Evolutionary conservation across 257 asterid genomes (phyloP).

Genomic region (Coffea canephora): DNA sequence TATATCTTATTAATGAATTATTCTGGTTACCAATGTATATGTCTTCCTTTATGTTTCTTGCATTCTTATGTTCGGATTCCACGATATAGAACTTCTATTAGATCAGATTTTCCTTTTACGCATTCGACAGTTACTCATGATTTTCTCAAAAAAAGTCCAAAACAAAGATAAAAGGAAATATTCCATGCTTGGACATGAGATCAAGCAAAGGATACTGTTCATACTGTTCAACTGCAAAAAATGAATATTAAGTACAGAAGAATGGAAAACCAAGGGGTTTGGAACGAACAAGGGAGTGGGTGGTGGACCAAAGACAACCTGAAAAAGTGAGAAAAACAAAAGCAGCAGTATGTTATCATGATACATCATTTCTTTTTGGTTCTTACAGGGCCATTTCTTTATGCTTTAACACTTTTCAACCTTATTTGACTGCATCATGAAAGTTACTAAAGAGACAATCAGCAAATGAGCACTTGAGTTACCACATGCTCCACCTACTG

Average conservation of each 20-base stretch:
- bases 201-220: neutral
- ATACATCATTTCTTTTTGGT: constrained; percentile 15
- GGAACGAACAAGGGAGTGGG: constrained; percentile 28
- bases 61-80: too few relatives aligned
- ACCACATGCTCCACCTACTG: neutral
- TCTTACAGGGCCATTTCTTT: neutral
- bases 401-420: constrained; percentile 28
- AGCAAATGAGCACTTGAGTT: neutral
- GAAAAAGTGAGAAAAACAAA: constrained; percentile 33
- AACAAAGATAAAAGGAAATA: neutral
- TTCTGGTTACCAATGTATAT: too few relatives aligned
- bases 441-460: neutral
- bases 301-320: constrained; percentile 42
- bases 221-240: neutral
- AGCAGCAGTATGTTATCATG: constrained; percentile 14
- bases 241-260: neutral
- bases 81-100: too few relatives aligned
- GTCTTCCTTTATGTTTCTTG: too few relatives aligned
- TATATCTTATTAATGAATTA: too few relatives aligned
- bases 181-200: neutral
- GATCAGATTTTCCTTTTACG: too few relatives aligned
- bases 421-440: constrained; percentile 44
- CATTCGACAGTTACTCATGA: too few relatives aligned
- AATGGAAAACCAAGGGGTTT: neutral
- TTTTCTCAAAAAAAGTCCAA: neutral